Evolutionary conservation across 2,329 filamentous ascomycete genomes (phyloP), one percentile per base, ranked within the genome.

Genomic region (Esteya vermicola): DNA sequence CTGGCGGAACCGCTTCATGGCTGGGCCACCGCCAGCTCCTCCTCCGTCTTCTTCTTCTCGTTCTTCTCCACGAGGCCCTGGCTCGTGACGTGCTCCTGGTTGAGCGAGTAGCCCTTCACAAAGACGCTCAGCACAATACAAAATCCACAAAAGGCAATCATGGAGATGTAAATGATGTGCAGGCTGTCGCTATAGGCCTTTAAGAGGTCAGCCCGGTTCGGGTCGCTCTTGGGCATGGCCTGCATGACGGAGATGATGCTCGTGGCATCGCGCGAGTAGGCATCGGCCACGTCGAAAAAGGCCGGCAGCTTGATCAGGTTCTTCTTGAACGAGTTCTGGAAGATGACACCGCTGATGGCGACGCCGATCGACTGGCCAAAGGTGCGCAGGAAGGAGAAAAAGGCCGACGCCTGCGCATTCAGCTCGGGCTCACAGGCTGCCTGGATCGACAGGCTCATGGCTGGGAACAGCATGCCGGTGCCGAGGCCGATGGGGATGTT

Each of bases 181-280:
- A 77, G 51, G 33, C 67, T 68, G 46, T 69, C 64, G 3, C 65
- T 67, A 50, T 76, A 77, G 10, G 64, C 42, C 20, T 30, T 2
- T 33, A 45, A 20, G 20, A 50, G 38, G 58, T 56, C 49, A 65
- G 62, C 40, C 20, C 33, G 70, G 54, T 38, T 61, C 62, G 8
- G 53, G 54, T 4, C 20, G 19, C 38, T 12, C 3, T n/a, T n/a
- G 62, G 58, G 26, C 63, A 75, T 69, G 1, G 48, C 46, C 47
- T 67, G 64, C 50, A 78, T 70, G 37, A 74, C 56, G 44, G 68
- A 57, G 0, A 76, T 69, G n/a, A 77, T 30, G 52, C 0, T 36
- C 1, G 70, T 68, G 0, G 72, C 69, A 50, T 78, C 71, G 40
- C 61, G 61, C n/a, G 69, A 68, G 47, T 71, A 71, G 21, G 60